These are phyloP conservation scores for Xerocomus brunneocitrinus DNA, from an alignment of 768 basidiomycete species.

Conservation along the genomic window DNA sequence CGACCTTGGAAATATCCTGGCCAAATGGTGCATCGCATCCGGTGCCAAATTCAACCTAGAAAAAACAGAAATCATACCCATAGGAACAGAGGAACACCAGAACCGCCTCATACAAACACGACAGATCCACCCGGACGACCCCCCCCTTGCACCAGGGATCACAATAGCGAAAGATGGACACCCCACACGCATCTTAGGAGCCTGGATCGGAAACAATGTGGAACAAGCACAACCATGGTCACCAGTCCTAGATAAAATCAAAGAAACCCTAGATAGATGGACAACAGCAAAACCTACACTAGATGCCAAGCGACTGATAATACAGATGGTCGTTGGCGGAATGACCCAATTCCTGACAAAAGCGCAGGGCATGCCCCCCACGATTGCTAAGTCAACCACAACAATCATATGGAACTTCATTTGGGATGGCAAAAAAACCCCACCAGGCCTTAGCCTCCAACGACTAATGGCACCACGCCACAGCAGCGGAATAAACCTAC, in stretches of 20 bases:
- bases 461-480: no score
- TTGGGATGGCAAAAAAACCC: background rate
- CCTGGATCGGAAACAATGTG: background rate
- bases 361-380: no score
- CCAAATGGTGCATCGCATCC: constrained; percentile 25
- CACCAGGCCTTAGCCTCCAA: background rate
- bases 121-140: no score
- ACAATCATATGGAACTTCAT: no score
- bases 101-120: background rate
- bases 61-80: background rate
- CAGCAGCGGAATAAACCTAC: no score
- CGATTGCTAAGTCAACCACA: no score
- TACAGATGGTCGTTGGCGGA: no score
- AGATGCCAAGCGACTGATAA: no score
- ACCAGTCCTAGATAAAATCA: no score
- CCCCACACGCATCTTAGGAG: background rate
- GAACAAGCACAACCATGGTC: background rate
- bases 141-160: background rate
- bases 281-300: no score
- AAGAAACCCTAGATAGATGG: no score
- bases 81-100: background rate
- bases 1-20: background rate
- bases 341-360: no score
- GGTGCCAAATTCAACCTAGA: background rate
- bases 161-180: background rate